Base-by-base conservation (phyloP, 2,329 filamentous ascomycete genomes). In the Paecilomyces niveus region DNA sequence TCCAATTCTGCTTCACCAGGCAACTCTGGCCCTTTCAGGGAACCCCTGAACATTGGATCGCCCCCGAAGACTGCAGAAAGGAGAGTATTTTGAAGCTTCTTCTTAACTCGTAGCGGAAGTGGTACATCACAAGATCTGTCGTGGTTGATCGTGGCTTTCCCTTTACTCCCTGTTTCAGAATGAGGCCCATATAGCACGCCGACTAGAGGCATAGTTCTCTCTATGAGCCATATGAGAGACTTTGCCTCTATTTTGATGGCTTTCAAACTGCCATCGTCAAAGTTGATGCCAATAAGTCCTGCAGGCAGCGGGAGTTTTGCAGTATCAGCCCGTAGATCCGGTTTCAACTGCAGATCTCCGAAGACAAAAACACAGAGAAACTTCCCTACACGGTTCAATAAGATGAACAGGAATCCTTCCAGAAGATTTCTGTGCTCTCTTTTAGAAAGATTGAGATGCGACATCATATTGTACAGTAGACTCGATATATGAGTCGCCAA, bases 51-150 rank as follows among this genome's bases (percentile, higher is more conserved):
- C 3, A 64, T 55, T 1, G 62, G 58, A 26, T 74, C 70, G 49
- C 73, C 55, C 8, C 74, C 75, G 59, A 78, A 79, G 0, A 78
- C 67, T 7, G 74, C 73, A 52, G 72, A 71, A 26, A 78, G 65
- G 9, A 79, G 68, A 15, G 74, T 77, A 53, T 68, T 72, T 60
- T 78, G 76, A 18, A 79, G 59, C 11, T 63, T 68, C 32, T 63
- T 59, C 57, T 70, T 75, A 5, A 64, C 61, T 3, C 59, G 65
- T 15, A 56, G 62, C 4, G 67, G 21, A 55, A 71, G 68, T 8
- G 61, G 22, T 6, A 24, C 45, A 2, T 26, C 54, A 9, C 15
- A 55, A 13, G 35, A 11, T 10, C 45, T 31, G 18, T 18, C n/a
- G 39, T 45, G 15, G n/a, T 9, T 29, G 29, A 22, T 11, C 6